Conservation (phyloP, 2,329 filamentous ascomycete species). For the Beauveria sp. region DNA sequence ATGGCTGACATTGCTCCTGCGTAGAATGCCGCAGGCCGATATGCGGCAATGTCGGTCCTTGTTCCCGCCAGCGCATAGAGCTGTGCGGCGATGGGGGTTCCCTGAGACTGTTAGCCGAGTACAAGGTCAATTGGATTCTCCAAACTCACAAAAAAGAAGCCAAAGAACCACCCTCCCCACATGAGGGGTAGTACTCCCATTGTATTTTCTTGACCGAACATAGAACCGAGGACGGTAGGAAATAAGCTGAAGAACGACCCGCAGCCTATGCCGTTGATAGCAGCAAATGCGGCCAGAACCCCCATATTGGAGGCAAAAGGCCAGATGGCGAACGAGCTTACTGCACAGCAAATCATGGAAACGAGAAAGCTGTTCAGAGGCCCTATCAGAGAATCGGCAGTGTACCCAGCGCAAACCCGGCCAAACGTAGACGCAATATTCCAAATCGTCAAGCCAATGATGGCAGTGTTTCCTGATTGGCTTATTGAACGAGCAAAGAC, state of each 20-base stretch:
- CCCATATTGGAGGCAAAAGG: slow-evolving; percentile 19
- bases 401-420: slow-evolving; percentile 19
- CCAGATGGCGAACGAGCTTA: slow-evolving; percentile 21
- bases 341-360: slow-evolving; percentile 18
- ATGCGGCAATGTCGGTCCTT: slow-evolving; percentile 14
- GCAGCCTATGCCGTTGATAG: slow-evolving; percentile 22
- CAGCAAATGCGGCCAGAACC: slow-evolving; percentile 17
- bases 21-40: slow-evolving; percentile 22
- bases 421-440: slow-evolving; percentile 22
- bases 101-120: slow-evolving; percentile 14
- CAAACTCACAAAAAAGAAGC: slow-evolving; percentile 20
- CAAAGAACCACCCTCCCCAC: slow-evolving; percentile 22
- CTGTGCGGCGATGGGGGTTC: slow-evolving; percentile 21
- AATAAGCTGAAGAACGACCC: slow-evolving; percentile 24
- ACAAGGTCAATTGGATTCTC: no score
- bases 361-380: slow-evolving; percentile 21
- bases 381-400: slow-evolving; percentile 20
- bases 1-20: slow-evolving; percentile 19
- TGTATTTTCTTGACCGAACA: slow-evolving; percentile 19
- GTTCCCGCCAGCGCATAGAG: slow-evolving; percentile 19
- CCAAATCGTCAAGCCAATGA: slow-evolving; percentile 20
- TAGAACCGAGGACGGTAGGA: slow-evolving; percentile 16
- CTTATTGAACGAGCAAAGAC: slow-evolving; percentile 20
- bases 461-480: slow-evolving; percentile 15
- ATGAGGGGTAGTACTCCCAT: slow-evolving; percentile 21